phyloP scores from a whole-genome alignment of 2,329 filamentous ascomycete genomes.

The Periconia digitata region DNA sequence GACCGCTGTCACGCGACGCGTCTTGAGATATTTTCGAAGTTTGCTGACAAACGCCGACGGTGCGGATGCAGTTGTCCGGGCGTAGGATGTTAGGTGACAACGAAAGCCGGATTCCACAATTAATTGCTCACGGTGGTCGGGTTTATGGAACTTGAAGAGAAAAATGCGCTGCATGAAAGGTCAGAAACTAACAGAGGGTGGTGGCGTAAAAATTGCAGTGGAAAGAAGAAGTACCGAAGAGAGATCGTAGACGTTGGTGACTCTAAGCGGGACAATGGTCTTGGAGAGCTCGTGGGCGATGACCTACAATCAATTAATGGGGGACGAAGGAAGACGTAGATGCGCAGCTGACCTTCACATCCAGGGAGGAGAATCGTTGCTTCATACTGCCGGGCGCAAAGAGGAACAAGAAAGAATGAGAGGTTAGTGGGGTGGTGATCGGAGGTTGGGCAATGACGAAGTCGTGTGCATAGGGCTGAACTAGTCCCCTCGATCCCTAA shows the following conservation, averaged over 20 bases:
- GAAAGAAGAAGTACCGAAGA: slow-evolving; percentile 63
- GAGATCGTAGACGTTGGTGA: slow-evolving; percentile 94
- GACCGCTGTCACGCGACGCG: slow-evolving; percentile 77
- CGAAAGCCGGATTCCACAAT: slow-evolving; percentile 95
- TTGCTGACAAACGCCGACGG: slow-evolving; percentile 85
- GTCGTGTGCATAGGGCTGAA: slow-evolving; percentile 28
- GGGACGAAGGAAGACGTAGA: not conserved
- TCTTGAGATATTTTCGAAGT: slow-evolving; percentile 85
- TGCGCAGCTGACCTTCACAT: slow-evolving; percentile 62
- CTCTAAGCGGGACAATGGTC: slow-evolving; percentile 73
- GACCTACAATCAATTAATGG: slow-evolving; percentile 59
- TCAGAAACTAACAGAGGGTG: slow-evolving; percentile 3
- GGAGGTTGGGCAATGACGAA: slow-evolving; percentile 33
- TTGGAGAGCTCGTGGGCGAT: slow-evolving; percentile 89
- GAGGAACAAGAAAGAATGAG: slow-evolving; percentile 8
- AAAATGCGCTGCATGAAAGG: slow-evolving; percentile 71
- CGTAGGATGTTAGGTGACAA: slow-evolving; percentile 89
- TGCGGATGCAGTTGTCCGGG: slow-evolving; percentile 78
- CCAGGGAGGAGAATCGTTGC: slow-evolving; percentile 77
- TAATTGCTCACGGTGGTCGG: slow-evolving; percentile 84
- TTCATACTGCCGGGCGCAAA: slow-evolving; percentile 58
- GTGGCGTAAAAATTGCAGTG: slow-evolving; percentile 1
- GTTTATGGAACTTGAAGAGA: slow-evolving; percentile 91
- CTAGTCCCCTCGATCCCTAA: slow-evolving; percentile 9
- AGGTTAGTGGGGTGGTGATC: slow-evolving; percentile 22